These are phyloP conservation scores for Centrapalus pauciflorus DNA, from an alignment of 129 eudicot species.

Conservation along the genomic window DNA sequence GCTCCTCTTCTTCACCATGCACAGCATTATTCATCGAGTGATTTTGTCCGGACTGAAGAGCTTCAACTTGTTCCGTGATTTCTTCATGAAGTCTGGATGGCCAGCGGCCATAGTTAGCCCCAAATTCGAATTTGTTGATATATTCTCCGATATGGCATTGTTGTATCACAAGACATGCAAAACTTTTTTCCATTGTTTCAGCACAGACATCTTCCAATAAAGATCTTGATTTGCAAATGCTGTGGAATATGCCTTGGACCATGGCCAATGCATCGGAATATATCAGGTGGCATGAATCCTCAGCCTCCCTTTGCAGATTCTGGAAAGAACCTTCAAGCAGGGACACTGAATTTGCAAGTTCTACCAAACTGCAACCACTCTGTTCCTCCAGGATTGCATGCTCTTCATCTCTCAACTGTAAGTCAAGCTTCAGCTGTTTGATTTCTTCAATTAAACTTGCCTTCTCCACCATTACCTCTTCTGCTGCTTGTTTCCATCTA, in stretches of 20 bases:
- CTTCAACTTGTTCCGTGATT: slow-evolving; percentile 12
- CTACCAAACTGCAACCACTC: slow-evolving; percentile 21
- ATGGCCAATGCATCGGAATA: slow-evolving; percentile 43
- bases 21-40: neutral
- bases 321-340: slow-evolving; percentile 50
- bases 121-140: slow-evolving; percentile 14
- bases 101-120: neutral
- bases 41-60: neutral
- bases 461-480: slow-evolving; percentile 53
- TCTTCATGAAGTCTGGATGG: slow-evolving; percentile 22
- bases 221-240: slow-evolving; percentile 42
- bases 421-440: slow-evolving; percentile 40
- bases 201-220: slow-evolving; percentile 45
- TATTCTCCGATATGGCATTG: slow-evolving; percentile 44
- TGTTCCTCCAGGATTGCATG: slow-evolving; percentile 35
- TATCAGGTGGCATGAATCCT: slow-evolving; percentile 37
- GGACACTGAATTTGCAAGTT: slow-evolving; percentile 29
- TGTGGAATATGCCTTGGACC: slow-evolving; percentile 28
- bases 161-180: slow-evolving; percentile 42
- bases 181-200: slow-evolving; percentile 43
- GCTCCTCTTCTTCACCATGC: slow-evolving; percentile 23
- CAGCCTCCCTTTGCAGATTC: slow-evolving; percentile 49
- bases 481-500: slow-evolving; percentile 60
- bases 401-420: slow-evolving; percentile 37
- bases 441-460: slow-evolving; percentile 51